phyloP scores from a whole-genome alignment of 2,329 filamentous ascomycete genomes.

The Aspergillus persii region DNA sequence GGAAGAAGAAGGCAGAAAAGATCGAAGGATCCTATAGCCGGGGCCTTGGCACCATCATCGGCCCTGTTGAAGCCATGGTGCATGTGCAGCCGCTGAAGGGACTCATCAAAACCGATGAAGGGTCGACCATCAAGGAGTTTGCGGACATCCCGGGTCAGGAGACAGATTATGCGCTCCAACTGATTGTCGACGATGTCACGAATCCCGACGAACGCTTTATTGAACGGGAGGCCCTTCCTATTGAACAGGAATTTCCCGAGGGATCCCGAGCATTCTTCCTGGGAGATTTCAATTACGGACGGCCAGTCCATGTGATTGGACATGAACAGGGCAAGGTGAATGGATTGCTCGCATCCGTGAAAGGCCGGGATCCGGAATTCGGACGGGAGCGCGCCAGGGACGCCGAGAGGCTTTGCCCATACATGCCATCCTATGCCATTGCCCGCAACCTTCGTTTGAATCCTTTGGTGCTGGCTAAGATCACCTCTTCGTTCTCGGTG shows the following conservation, averaged over 20 bases:
- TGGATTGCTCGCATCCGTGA: conserved; percentile 71
- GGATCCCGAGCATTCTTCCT: conserved; percentile 87
- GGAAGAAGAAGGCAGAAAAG: conserved; percentile 75
- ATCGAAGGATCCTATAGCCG: conserved; percentile 90
- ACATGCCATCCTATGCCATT: conserved; percentile 85
- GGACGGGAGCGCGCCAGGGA: conserved; percentile 68
- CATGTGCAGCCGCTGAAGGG: conserved; percentile 94
- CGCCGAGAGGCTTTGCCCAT: conserved; percentile 69
- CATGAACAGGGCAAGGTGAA: conserved; percentile 74
- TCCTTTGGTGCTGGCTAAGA: conserved; percentile 85
- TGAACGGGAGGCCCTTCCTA: conserved; percentile 79
- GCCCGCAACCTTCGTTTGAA: conserved; percentile 79
- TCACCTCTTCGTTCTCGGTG: conserved; percentile 91
- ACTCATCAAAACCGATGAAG: conserved; percentile 83
- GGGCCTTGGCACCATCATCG: conserved; percentile 82
- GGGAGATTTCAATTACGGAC: conserved; percentile 87
- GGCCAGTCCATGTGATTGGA: conserved; percentile 77
- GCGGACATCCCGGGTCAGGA: conserved; percentile 80
- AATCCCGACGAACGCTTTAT: conserved; percentile 93
- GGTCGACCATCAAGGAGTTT: conserved; percentile 90
- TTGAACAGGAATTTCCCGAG: conserved; percentile 86
- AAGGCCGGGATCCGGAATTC: conserved; percentile 76
- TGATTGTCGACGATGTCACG: conserved; percentile 82
- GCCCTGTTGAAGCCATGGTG: conserved; percentile 81
- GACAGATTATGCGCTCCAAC: conserved; percentile 85